Evolutionary conservation across 768 basidiomycete species (phyloP).

Genomic region (Kwoniella heveanensis): DNA sequence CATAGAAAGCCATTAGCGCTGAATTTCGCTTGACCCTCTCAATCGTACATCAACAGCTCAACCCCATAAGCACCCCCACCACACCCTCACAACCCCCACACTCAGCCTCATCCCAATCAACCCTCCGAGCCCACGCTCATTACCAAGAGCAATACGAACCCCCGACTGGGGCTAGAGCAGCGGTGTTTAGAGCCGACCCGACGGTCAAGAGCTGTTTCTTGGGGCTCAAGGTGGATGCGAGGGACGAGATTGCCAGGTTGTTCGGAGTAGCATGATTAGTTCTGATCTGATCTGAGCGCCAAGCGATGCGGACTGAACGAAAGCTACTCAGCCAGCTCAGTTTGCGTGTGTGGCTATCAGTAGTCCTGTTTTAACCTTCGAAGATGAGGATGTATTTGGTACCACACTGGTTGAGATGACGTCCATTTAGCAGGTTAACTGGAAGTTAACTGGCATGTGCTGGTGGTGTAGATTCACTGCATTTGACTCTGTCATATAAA

Average conservation of each 20-base stretch:
- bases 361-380: no score
- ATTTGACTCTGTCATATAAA: no score
- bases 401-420: no score
- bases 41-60: background rate
- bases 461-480: no score
- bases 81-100: background rate
- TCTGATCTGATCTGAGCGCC: no score
- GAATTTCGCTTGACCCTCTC: background rate
- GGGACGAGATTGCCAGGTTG: constrained; percentile 20
- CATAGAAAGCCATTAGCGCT: no score
- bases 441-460: no score
- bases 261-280: constrained; percentile 20
- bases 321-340: no score
- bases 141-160: background rate
- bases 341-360: no score
- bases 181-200: constrained; percentile 21
- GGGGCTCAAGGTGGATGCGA: constrained; percentile 19
- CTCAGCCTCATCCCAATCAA: background rate
- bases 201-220: constrained; percentile 21
- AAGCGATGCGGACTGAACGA: no score
- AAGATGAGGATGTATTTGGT: no score
- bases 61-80: background rate
- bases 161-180: constrained; percentile 5
- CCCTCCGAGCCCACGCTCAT: background rate
- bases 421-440: no score